phyloP scores from a whole-genome alignment of 257 asterid genomes.

The Plantago major region DNA sequence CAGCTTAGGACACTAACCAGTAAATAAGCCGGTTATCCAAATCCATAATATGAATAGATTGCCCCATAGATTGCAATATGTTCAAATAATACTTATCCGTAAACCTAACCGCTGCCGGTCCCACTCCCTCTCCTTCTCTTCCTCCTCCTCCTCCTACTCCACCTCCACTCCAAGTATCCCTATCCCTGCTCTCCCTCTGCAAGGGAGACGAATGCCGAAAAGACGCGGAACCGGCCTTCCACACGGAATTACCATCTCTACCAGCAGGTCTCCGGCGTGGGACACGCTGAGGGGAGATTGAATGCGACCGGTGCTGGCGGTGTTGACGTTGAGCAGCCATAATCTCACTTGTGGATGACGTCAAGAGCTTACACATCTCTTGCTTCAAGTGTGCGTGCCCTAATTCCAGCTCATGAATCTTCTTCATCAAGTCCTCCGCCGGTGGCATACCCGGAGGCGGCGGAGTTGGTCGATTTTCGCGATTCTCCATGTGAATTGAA shows the following conservation, averaged over 20 bases:
- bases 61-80: slow-evolving; percentile 95
- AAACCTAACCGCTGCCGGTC: slow-evolving; percentile 53
- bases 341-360: slow-evolving; percentile 34
- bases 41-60: slow-evolving; percentile 83
- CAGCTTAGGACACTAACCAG: slow-evolving; percentile 49
- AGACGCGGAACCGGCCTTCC: slow-evolving; percentile 67
- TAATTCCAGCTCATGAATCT: slow-evolving; percentile 73
- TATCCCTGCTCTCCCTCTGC: slow-evolving; percentile 58
- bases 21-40: slow-evolving; percentile 51
- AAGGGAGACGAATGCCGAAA: slow-evolving; percentile 72
- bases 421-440: slow-evolving; percentile 80
- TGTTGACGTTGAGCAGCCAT: slow-evolving; percentile 31
- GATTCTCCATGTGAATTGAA: too few relatives aligned
- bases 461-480: not conserved
- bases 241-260: slow-evolving; percentile 33
- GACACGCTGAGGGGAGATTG: slow-evolving; percentile 71
- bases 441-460: slow-evolving; percentile 32
- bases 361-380: slow-evolving; percentile 63
- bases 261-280: slow-evolving; percentile 33
- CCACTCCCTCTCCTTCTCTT: slow-evolving; percentile 23
- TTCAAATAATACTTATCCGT: slow-evolving; percentile 80
- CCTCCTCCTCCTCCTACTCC: slow-evolving; percentile 16
- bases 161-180: slow-evolving; percentile 6
- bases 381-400: slow-evolving; percentile 78
- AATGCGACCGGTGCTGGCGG: slow-evolving; percentile 64